Conservation (phyloP, 306 rosid species). For the Biancaea sappan region DNA sequence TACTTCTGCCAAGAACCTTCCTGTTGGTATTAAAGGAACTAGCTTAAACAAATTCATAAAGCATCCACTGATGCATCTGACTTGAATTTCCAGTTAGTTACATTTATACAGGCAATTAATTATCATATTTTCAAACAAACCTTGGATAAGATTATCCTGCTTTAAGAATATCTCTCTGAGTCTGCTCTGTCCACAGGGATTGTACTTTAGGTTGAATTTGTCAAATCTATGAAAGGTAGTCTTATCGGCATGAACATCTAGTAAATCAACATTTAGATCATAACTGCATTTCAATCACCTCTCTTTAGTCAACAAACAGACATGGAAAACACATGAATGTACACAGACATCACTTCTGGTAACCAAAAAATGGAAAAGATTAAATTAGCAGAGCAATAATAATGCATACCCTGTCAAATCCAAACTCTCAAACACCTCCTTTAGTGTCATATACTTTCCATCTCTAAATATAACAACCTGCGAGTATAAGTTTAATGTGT, state of each 20-base stretch:
- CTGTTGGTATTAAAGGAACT: slow-evolving; percentile 41
- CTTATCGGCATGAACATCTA: slow-evolving; percentile 94
- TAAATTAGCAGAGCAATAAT: background rate
- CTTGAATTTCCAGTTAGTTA: slow-evolving; percentile 20
- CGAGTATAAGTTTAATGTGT: background rate
- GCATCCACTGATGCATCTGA: slow-evolving; percentile 24
- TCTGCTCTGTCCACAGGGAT: slow-evolving; percentile 94
- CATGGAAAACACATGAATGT: background rate
- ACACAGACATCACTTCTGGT: background rate
- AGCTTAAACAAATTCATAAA: slow-evolving; percentile 25
- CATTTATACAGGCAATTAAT: slow-evolving; percentile 16
- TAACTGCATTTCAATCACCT: slow-evolving; percentile 40
- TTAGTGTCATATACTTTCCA: slow-evolving; percentile 64
- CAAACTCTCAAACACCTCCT: slow-evolving; percentile 63
- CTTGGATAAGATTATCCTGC: slow-evolving; percentile 95
- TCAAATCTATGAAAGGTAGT: slow-evolving; percentile 90
- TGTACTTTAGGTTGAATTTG: slow-evolving; percentile 88
- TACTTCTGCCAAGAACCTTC: slow-evolving; percentile 81
- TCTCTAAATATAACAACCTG: slow-evolving; percentile 71
- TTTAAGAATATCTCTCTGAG: slow-evolving; percentile 88
- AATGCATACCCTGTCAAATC: slow-evolving; percentile 58
- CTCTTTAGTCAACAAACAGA: background rate
- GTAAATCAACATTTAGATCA: slow-evolving; percentile 82
- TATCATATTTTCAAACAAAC: slow-evolving; percentile 45
- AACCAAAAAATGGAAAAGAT: background rate